Conservation (phyloP, 768 basidiomycete species). For the Podaxis sp. region DNA sequence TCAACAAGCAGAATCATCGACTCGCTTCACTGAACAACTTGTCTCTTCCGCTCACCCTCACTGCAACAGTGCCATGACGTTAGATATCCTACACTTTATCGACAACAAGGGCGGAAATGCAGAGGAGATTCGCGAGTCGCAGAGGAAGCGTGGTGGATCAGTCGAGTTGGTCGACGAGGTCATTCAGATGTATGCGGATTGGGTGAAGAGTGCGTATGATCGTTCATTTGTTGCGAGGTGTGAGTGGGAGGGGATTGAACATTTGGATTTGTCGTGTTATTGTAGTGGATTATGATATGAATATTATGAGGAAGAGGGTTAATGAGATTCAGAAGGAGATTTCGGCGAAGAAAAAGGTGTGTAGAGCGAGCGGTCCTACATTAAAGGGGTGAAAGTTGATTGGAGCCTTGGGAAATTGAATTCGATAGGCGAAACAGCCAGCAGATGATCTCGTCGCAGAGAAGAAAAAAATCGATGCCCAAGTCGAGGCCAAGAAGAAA, state of each 20-base stretch:
- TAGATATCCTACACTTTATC: slow-evolving; percentile 78
- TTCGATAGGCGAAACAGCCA: slow-evolving; percentile 76
- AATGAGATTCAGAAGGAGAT: slow-evolving; percentile 96
- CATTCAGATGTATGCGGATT: slow-evolving; percentile 85
- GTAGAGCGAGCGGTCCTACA: neutral
- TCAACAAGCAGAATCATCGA: neutral
- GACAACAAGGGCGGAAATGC: slow-evolving; percentile 91
- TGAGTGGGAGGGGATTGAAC: neutral
- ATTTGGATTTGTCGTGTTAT: slow-evolving; percentile 4
- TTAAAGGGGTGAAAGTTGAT: neutral
- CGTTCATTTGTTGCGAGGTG: slow-evolving; percentile 15
- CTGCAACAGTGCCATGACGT: slow-evolving; percentile 51
- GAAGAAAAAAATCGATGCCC: slow-evolving; percentile 82
- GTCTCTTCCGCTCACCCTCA: neutral
- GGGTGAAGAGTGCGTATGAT: slow-evolving; percentile 78
- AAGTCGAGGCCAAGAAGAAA: slow-evolving; percentile 72
- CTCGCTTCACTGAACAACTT: neutral
- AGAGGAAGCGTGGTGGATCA: slow-evolving; percentile 83
- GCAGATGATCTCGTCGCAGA: slow-evolving; percentile 82
- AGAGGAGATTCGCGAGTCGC: slow-evolving; percentile 85
- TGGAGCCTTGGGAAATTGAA: neutral
- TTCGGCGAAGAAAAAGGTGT: slow-evolving; percentile 86
- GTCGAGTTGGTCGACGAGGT: slow-evolving; percentile 94
- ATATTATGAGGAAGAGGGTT: slow-evolving; percentile 71
- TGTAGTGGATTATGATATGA: slow-evolving; percentile 87